These are phyloP conservation scores for Elaeis guineensis DNA, from an alignment of 176 grass and related monocot genomes.

Conservation along the genomic window DNA sequence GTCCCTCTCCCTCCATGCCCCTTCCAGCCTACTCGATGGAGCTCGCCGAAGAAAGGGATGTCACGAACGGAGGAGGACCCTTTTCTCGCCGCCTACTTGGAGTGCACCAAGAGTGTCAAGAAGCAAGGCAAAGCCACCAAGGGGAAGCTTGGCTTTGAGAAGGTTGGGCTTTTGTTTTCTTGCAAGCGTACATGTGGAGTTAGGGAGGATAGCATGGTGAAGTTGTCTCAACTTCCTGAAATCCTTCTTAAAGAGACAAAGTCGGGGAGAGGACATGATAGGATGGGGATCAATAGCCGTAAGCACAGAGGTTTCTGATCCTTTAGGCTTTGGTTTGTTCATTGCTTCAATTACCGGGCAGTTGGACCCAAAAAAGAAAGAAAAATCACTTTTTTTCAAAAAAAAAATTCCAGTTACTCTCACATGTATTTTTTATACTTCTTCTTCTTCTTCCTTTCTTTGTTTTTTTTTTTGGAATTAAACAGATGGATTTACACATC, in stretches of 20 bases:
- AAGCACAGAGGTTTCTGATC: no score
- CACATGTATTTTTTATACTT: no score
- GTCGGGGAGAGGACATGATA: no score
- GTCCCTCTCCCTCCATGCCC: slow-evolving; percentile 45
- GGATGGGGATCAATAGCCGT: no score
- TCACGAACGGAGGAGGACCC: slow-evolving; percentile 31
- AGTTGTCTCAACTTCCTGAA: slow-evolving; percentile 12
- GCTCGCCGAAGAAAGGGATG: slow-evolving; percentile 13
- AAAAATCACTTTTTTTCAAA: no score
- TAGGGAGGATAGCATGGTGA: slow-evolving; percentile 31
- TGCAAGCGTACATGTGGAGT: slow-evolving; percentile 38
- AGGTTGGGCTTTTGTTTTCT: slow-evolving; percentile 20
- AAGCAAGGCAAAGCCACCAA: neutral
- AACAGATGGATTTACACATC: no score
- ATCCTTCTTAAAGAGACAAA: neutral
- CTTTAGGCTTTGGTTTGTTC: no score
- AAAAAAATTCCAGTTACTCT: no score
- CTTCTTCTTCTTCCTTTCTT: no score
- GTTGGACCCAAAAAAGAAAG: no score
- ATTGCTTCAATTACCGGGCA: no score
- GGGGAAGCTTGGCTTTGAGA: neutral
- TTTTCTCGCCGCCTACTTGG: slow-evolving; percentile 65
- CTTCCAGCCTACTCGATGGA: neutral
- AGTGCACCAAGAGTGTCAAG: slow-evolving; percentile 38
- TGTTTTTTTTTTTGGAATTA: no score